phyloP scores from a whole-genome alignment of 2,329 filamentous ascomycete genomes.

The Sarocladium kiliense region DNA sequence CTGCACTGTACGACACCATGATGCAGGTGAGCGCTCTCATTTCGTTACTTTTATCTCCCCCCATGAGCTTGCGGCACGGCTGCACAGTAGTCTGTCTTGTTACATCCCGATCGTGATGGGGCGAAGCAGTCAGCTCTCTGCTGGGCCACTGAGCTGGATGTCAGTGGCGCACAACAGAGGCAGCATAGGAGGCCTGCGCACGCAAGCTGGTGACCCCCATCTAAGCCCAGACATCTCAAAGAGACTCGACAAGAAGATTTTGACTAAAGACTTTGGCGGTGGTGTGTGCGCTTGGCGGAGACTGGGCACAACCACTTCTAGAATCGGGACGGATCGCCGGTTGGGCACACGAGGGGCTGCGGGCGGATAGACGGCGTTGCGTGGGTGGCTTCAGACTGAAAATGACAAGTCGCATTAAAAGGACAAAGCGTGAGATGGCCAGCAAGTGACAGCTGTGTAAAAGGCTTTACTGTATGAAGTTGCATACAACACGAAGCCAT shows the following conservation, averaged over 20 bases:
- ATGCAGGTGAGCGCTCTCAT: neutral
- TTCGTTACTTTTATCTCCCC: neutral
- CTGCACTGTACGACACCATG: neutral
- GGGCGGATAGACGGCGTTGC: neutral
- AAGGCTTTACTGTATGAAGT: too few relatives aligned
- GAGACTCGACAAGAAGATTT: neutral
- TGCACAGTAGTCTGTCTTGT: neutral
- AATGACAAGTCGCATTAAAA: too few relatives aligned
- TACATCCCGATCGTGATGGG: neutral
- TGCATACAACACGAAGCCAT: too few relatives aligned
- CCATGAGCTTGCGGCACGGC: neutral
- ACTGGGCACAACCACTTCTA: neutral
- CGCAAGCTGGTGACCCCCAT: neutral
- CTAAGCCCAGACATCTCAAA: neutral
- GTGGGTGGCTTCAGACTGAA: neutral
- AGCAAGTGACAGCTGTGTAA: too few relatives aligned
- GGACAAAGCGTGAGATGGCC: too few relatives aligned
- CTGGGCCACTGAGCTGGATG: too few relatives aligned
- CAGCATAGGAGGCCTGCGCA: too few relatives aligned
- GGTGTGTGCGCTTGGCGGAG: neutral
- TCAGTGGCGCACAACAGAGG: too few relatives aligned
- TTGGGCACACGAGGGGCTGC: neutral
- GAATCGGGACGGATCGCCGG: constrained; percentile 1
- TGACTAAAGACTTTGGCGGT: neutral
- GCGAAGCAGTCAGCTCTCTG: neutral